Percentiles rank a stretch among this genome's conserved stretches.
Evolutionary conservation across 768 basidiomycete genomes (phyloP).

Genomic region (Amyloporia xantha): DNA sequence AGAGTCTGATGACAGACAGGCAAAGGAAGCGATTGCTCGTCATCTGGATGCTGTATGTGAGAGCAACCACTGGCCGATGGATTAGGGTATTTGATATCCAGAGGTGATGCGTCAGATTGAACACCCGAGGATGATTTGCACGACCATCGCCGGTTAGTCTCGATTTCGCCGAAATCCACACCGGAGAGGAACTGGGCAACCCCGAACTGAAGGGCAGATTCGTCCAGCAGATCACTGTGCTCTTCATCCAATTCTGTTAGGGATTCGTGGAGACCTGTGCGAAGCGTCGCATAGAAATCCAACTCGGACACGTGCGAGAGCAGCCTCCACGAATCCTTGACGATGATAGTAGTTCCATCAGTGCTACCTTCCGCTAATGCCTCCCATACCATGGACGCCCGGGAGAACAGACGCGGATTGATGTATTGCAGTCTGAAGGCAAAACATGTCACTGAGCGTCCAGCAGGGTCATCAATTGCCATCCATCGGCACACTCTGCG

Average conservation of each 20-base stretch:
- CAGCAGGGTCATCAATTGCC: neutral
- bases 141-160: neutral
- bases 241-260: neutral
- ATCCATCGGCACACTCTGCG: neutral
- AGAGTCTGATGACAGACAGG: too few relatives aligned
- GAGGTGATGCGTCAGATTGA: too few relatives aligned
- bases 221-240: too few relatives aligned
- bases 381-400: neutral
- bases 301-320: neutral
- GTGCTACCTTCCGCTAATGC: neutral
- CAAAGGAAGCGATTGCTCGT: too few relatives aligned
- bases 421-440: neutral
- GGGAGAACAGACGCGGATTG: neutral
- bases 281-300: too few relatives aligned
- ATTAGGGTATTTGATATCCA: neutral
- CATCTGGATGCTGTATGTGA: too few relatives aligned
- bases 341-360: neutral
- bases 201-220: neutral
- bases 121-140: too few relatives aligned
- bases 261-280: neutral
- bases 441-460: neutral
- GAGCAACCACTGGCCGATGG: too few relatives aligned
- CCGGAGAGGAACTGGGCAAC: constrained; percentile 1
- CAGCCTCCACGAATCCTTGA: neutral
- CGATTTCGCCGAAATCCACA: constrained; percentile 3